Evolutionary conservation across 2,329 filamentous ascomycete species (phyloP), one percentile per base, ranked within the genome.

Genomic region (Colletotrichum magnum): DNA sequence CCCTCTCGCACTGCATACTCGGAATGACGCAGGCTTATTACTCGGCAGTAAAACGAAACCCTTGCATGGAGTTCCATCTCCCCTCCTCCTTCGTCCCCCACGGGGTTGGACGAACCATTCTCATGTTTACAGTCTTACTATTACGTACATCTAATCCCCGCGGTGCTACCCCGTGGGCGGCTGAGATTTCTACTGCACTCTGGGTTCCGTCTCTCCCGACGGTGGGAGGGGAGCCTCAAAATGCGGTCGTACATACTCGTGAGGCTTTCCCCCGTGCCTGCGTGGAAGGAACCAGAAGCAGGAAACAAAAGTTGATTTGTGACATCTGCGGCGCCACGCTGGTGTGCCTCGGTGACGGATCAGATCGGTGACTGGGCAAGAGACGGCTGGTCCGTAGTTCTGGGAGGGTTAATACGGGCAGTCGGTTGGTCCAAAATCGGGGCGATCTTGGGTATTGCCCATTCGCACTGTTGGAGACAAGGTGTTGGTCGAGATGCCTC

Each of bases 1-100:
- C 65, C 28, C 43, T 24, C 21, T 24, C 15, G 24, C 50, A 41
- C 21, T 28, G 60, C 53, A 68, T 58, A 48, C 28, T 32, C n/a
- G 12, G 41, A 26, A 64, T 59, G 53, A 64, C 53, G 60, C 65
- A 59, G 28, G 26, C 65, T 59, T 36, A 56, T 59, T 36, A 56
- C 60, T 21, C 60, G 21, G 60, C 60, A 64, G 36, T 28, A 16
- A 32, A 32, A 32, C 36, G 41, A 45, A 24, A 36, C 21, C 9
- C 21, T 41, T 58, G 24, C 39, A n/a, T 21, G 39, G 21, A 24
- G 15, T 56, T 56, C 9, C 36, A n/a, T n/a, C 21, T 41, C 21
- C 18, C 39, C 24, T 24, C 2, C 21, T 24, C 21, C 21, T 24
- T 24, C 21, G 21, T 24, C 21, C 21, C 24, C 21, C 18, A 26